Base-by-base conservation (phyloP, 208 protist genomes). In the Acanthamoeba divionensis region DNA sequence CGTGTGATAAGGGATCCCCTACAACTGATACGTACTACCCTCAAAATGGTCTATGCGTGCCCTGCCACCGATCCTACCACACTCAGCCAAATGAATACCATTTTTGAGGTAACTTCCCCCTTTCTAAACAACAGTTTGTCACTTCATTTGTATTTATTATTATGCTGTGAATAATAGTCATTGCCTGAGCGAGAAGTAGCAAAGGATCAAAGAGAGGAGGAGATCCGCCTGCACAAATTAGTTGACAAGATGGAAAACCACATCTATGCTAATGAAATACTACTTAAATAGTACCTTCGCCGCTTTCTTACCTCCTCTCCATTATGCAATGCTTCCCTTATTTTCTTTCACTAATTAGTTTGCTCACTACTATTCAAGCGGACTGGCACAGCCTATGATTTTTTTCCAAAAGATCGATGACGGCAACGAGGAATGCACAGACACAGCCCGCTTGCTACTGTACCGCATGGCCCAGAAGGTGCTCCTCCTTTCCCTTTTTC, bases 231-330 rank as follows among this genome's bases (percentile, higher is more conserved):
- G 45, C 75, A 85, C 44, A 41, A 18, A 24, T 31, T 45, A 21
- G 75, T 63, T 24, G 75, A 85, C 47, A 26, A 47, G 5, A n/a
- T 85, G n/a, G 75, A 85, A 54, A 85, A 63, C 26, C 75, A 85
- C 50, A 41, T 85, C 47, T 45, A 54, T 45, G 26, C 75, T 38
- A 62, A 85, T 38, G 75, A 85, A 38, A 63, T 85, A 15, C 75
- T 85, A 10, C 48, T 63, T n/a, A 85, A 85, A 85, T 85, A 85
- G 75, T 85, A 85, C 38, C 31, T n/a, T 31, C 10, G 36, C 33
- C 15, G n/a, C 24, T 15, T 48, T 26, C 1, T 45, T 13, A 10
- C 26, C 29, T 18, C 18, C 66, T 63, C 55, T 9, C 29, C 55
- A 13, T n/a, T 31, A 21, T 7, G 7, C 24, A 63, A 7, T 0